Percentiles rank a stretch among this genome's conserved stretches.
Evolutionary conservation across 371 early-diverging fungal species (phyloP).

Genomic region (Neoconidiobolus thromboides): DNA sequence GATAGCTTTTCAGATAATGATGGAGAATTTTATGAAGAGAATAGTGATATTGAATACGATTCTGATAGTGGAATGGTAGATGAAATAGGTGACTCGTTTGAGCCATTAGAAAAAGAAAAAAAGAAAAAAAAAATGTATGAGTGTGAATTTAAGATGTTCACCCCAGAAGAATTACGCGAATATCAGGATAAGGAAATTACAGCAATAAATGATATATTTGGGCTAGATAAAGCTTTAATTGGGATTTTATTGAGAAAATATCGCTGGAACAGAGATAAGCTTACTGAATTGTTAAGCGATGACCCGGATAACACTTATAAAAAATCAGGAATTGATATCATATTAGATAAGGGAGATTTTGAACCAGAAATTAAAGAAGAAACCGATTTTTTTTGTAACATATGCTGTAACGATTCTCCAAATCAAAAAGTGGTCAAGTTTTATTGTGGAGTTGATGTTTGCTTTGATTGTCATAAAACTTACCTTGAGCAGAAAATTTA

Average conservation of each 20-base stretch:
- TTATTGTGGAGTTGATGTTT: slow-evolving; percentile 73
- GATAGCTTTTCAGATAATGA: not conserved
- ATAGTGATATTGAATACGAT: not conserved
- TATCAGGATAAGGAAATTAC: slow-evolving; percentile 26
- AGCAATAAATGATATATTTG: slow-evolving; percentile 41
- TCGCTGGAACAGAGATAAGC: slow-evolving; percentile 82
- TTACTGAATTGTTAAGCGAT: slow-evolving; percentile 79
- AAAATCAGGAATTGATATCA: slow-evolving; percentile 49
- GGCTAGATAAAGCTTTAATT: slow-evolving; percentile 33
- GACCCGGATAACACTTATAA: slow-evolving; percentile 38
- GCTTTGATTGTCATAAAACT: slow-evolving; percentile 60
- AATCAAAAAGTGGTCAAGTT: slow-evolving; percentile 42
- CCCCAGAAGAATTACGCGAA: slow-evolving; percentile 21
- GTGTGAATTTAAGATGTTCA: slow-evolving; percentile 41
- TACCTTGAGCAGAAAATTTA: slow-evolving; percentile 68
- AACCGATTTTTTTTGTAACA: slow-evolving; percentile 55
- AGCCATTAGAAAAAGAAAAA: slow-evolving; percentile 16
- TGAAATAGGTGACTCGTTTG: slow-evolving; percentile 12
- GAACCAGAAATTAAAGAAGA: not conserved
- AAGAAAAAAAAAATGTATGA: slow-evolving; percentile 36
- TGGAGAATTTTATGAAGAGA: not conserved
- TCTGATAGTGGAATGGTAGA: not conserved
- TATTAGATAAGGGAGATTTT: slow-evolving; percentile 11
- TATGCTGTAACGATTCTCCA: slow-evolving; percentile 57
- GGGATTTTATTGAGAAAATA: slow-evolving; percentile 55